A percentile compares a stretch with the other conserved stretches of the same genome.
Conservation (phyloP, 1,139 yeast genomes). For the Citeromyces siamensis region DNA sequence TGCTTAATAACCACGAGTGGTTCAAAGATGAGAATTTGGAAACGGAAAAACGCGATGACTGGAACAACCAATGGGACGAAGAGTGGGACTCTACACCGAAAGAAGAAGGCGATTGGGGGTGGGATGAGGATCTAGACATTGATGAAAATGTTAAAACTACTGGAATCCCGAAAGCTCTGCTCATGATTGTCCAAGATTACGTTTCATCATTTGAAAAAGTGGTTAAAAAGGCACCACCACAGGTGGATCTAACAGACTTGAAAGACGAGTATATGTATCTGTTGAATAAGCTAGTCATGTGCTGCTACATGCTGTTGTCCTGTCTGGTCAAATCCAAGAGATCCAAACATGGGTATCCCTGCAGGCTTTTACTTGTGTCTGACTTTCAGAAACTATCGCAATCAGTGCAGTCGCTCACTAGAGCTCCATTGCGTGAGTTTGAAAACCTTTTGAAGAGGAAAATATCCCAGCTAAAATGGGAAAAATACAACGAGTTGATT, state of each 20-base stretch:
- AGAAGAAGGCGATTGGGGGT: constrained; percentile 5
- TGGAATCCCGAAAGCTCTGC: constrained; percentile 1
- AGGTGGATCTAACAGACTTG: constrained; percentile 10
- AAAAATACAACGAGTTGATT: neutral
- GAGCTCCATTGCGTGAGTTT: neutral
- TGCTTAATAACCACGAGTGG: constrained; percentile 7
- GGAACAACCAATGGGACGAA: constrained; percentile 16
- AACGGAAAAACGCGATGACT: constrained; percentile 8
- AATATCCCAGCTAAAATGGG: neutral
- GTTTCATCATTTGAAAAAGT: neutral
- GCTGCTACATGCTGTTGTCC: constrained; percentile 1
- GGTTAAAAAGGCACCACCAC: neutral
- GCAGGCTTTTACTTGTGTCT: neutral
- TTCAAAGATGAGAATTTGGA: constrained; percentile 5
- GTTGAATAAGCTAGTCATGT: constrained; percentile 11
- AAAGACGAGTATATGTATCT: constrained; percentile 12
- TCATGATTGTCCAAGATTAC: neutral
- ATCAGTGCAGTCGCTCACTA: neutral
- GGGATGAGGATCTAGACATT: constrained; percentile 2
- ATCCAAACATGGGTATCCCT: constrained; percentile 1
- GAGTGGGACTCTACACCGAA: constrained; percentile 5
- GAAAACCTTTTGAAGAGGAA: neutral
- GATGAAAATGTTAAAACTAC: constrained; percentile 2
- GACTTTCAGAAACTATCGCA: neutral
- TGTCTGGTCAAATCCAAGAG: neutral